Conservation (phyloP, 176 grass and related monocot genomes). For the Musa itinerans region DNA sequence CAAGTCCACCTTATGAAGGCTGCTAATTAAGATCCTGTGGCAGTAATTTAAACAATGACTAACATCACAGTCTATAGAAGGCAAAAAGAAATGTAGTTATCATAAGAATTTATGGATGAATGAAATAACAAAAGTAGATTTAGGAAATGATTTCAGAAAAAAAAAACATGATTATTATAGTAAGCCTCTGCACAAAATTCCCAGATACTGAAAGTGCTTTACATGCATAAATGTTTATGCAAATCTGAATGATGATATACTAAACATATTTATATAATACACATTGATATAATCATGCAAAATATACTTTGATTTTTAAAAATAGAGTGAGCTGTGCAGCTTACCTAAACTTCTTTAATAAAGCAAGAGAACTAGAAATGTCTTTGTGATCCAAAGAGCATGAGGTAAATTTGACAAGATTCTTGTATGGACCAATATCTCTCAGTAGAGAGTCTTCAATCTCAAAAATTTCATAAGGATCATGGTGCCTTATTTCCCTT, state of each 20-base stretch:
- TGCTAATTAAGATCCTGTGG: conserved; percentile 47
- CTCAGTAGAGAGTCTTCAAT: conserved; percentile 56
- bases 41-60: not conserved
- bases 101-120: not conserved
- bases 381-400: conserved; percentile 42
- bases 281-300: no score
- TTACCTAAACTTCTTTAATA: conserved; percentile 66
- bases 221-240: not conserved
- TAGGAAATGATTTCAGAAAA: no score
- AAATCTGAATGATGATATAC: not conserved
- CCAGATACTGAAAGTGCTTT: no score
- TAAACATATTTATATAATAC: no score
- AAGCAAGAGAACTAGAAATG: conserved; percentile 49
- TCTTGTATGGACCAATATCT: conserved; percentile 90
- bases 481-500: conserved; percentile 46
- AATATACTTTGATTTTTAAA: not conserved
- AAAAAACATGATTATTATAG: no score
- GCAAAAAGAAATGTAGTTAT: not conserved
- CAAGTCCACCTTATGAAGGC: conserved; percentile 54
- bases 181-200: no score
- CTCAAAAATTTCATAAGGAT: conserved; percentile 67
- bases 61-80: not conserved
- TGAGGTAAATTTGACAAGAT: conserved; percentile 71
- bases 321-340: not conserved
- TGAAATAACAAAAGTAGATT: no score